Conservation (phyloP, 177 flowering plant genomes). For the Tripterygium wilfordii region DNA sequence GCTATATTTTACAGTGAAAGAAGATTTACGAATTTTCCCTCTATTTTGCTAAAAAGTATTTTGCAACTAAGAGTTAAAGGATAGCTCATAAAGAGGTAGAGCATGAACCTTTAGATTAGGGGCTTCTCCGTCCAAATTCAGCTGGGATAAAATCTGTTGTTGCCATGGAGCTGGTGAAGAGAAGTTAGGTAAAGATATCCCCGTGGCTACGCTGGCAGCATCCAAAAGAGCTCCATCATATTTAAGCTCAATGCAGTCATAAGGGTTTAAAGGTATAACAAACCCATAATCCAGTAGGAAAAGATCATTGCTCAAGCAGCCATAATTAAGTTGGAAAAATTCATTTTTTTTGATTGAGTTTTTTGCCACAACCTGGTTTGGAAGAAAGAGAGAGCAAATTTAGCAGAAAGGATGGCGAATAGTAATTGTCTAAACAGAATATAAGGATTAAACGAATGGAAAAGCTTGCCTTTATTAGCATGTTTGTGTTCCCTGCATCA, state of each 20-base stretch:
- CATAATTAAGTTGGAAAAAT: conserved; percentile 69
- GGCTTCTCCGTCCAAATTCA: conserved; percentile 58
- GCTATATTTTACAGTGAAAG: too few species aligned
- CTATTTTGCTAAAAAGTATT: too few species aligned
- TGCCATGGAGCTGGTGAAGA: conserved; percentile 87
- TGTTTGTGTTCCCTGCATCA: conserved; percentile 25
- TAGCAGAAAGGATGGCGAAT: not conserved
- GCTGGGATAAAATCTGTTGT: conserved; percentile 46
- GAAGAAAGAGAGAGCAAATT: conserved; percentile 2
- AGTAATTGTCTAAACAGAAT: not conserved
- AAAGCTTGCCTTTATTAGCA: conserved; percentile 58
- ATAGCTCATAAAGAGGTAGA: too few species aligned
- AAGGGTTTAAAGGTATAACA: conserved; percentile 67
- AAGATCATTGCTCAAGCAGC: conserved; percentile 80
- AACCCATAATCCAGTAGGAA: conserved; percentile 92
- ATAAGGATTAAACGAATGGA: not conserved
- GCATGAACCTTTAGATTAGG: conserved; percentile 60
- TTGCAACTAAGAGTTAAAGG: too few species aligned
- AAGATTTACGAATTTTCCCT: too few species aligned
- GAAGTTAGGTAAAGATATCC: conserved; percentile 61
- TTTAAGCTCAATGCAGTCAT: conserved; percentile 78
- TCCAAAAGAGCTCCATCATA: conserved; percentile 85
- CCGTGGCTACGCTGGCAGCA: conserved; percentile 90
- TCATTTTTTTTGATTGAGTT: conserved; percentile 44
- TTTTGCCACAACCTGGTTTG: conserved; percentile 71